Evolutionary conservation across 495 filamentous ascomycete species (phyloP).

Genomic region (Lentithecium fluviatile): DNA sequence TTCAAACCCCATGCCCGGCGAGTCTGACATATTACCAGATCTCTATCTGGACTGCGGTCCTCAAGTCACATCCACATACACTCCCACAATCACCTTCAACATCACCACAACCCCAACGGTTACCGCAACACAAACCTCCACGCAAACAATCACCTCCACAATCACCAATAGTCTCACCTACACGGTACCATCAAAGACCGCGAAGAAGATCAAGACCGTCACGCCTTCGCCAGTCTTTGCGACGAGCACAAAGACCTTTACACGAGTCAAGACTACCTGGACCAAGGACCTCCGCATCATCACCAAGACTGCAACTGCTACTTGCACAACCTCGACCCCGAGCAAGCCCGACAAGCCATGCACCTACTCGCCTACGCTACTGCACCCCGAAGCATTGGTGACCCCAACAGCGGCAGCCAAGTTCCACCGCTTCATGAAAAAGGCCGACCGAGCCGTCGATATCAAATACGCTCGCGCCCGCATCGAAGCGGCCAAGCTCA

Average conservation of each 20-base stretch:
- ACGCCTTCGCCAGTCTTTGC: conserved; percentile 33
- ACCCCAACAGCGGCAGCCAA: conserved; percentile 10
- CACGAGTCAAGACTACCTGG: conserved; percentile 20
- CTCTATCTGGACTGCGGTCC: conserved; percentile 34
- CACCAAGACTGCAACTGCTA: conserved; percentile 35
- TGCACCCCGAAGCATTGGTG: conserved; percentile 24
- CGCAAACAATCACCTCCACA: conserved; percentile 5
- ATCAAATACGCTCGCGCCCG: conserved; percentile 29
- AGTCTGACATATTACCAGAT: conserved; percentile 26
- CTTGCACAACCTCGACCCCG: conserved; percentile 27
- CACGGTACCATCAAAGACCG: conserved; percentile 35
- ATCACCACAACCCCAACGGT: conserved; percentile 34
- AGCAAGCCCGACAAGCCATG: conserved; percentile 30
- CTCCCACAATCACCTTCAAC: conserved; percentile 27
- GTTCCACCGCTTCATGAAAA: conserved; percentile 19
- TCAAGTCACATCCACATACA: conserved; percentile 37
- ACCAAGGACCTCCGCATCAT: conserved; percentile 31
- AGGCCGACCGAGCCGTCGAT: conserved; percentile 29
- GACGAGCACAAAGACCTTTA: conserved; percentile 32
- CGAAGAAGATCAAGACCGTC: conserved; percentile 34
- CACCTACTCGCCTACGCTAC: conserved; percentile 36
- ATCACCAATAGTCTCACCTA: conserved; percentile 1
- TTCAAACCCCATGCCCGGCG: too few relatives aligned
- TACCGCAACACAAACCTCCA: conserved; percentile 23
- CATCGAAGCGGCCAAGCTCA: conserved; percentile 25